Evolutionary conservation across 352 stramenopile species (phyloP).

Genomic region (Phytopythium vexans): DNA sequence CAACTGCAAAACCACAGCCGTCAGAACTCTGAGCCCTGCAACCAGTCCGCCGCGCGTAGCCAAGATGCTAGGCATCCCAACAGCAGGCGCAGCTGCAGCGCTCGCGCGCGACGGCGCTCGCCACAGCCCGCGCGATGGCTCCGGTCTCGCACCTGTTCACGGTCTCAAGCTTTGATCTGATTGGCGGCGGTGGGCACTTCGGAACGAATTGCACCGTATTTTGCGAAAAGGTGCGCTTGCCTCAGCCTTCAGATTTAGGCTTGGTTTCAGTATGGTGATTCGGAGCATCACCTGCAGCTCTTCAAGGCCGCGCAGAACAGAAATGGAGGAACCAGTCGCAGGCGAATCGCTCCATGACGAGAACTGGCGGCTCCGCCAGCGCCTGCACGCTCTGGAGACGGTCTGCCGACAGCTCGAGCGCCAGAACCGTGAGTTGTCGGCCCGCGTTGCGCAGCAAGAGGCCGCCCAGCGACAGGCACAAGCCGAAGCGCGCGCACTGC

Average conservation of each 20-base stretch:
- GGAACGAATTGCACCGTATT: background rate
- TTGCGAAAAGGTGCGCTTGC: no score
- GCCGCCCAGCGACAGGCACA: slow-evolving; percentile 4
- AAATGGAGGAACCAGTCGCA: background rate
- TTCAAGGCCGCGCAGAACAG: background rate
- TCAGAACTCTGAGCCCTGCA: background rate
- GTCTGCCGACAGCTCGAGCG: slow-evolving; percentile 9
- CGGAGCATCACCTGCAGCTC: no score
- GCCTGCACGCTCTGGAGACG: slow-evolving; percentile 21
- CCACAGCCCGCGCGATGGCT: no score
- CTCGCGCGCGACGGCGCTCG: no score
- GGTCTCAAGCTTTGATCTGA: no score
- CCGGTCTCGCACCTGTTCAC: no score
- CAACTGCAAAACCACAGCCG: background rate
- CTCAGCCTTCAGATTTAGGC: no score
- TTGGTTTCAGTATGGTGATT: no score
- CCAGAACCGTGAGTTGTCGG: slow-evolving; percentile 13
- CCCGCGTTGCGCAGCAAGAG: slow-evolving; percentile 17
- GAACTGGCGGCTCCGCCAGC: slow-evolving; percentile 32
- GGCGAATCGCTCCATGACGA: slow-evolving; percentile 24
- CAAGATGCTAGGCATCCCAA: no score
- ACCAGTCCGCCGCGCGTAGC: no score
- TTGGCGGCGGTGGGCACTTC: no score
- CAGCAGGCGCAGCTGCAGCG: no score
- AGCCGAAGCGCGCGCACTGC: slow-evolving; percentile 23